These are phyloP conservation scores for Cymbidium sinense DNA, from an alignment of 106 monocot genomes.

Conservation along the genomic window DNA sequence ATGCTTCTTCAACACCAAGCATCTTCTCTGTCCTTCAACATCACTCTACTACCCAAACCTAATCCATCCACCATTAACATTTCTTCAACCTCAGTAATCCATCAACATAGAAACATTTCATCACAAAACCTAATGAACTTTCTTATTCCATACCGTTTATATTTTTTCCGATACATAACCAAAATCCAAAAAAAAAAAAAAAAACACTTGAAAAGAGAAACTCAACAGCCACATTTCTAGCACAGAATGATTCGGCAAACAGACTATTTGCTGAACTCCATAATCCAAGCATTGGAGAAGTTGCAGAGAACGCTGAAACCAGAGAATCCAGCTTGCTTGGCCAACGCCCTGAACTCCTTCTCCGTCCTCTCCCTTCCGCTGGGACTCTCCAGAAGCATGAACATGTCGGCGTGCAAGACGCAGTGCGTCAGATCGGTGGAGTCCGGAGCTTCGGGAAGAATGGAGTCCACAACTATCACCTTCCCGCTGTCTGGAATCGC, in stretches of 20 bases:
- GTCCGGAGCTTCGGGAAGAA: constrained; percentile 15
- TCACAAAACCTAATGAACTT: background rate
- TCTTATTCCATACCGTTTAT: too few species aligned
- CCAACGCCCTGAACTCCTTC: constrained; percentile 11
- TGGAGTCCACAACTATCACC: constrained; percentile 23
- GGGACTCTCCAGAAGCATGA: constrained; percentile 16
- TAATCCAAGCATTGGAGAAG: constrained; percentile 4
- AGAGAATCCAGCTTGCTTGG: constrained; percentile 5
- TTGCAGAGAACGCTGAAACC: constrained; percentile 8
- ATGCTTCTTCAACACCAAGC: too few species aligned
- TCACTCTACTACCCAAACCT: too few species aligned
- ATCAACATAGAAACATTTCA: background rate
- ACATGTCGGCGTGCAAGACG: constrained; percentile 14
- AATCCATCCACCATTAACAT: too few species aligned
- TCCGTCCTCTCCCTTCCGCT: constrained; percentile 27
- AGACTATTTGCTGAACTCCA: constrained; percentile 6
- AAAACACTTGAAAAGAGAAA: background rate
- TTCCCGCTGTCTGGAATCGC: constrained; percentile 28
- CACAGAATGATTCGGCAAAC: too few species aligned
- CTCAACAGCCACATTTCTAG: background rate
- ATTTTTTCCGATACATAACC: background rate
- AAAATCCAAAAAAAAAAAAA: background rate
- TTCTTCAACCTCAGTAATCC: too few species aligned
- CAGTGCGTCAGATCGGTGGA: background rate
- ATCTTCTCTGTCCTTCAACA: too few species aligned